Base-by-base conservation (phyloP, 2,329 filamentous ascomycete genomes). In the Aspergillus quadrilineatus region DNA sequence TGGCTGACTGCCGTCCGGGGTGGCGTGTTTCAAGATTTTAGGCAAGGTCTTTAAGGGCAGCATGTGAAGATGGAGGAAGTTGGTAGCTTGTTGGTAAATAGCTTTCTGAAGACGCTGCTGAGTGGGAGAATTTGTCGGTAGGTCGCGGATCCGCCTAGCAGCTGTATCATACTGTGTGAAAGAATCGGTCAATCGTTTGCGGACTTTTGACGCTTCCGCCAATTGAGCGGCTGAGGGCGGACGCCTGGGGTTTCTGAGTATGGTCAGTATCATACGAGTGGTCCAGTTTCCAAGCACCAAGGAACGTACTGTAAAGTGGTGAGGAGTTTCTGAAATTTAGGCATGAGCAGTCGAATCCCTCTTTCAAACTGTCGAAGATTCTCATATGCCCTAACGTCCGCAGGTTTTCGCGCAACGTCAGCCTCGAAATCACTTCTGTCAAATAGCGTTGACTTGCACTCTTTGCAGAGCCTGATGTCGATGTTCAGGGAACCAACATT, bases 31-130 rank as follows among this genome's bases (percentile, higher is more conserved):
- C 14, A 92, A 78, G 61, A 91, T 78, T 42, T 85, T 84, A 0
- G 89, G 89, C 0, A 92, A 77, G 29, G 85, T 84, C 69, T 90
- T 95, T 12, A 97, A 78, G 0, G 92, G 91, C 7, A 97, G 81
- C 90, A 97, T 95, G 67, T 97, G 90, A 4, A 91, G 82, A 67
- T 96, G 92, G 4, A 97, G 76, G 66, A 97, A 97, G 48, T 83
- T 83, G 51, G 88, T 91, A 1, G 92, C 90, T 63, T 92, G 88
- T 37, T 88, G 83, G 65, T 96, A 92, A 10, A 97, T 86, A 3
- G 90, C 87, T 67, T 87, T 89, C 66, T 96, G 92, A 4, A 97
- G 78, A 45, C 83, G 83, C 56, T 85, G 76, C 68, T 96, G 92
- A 0, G 89, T 86, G 0, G 85, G 80, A 48, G 85, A 92, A 4